phyloP scores from a whole-genome alignment of 139 green algal species.

The Chlorella vulgaris region DNA sequence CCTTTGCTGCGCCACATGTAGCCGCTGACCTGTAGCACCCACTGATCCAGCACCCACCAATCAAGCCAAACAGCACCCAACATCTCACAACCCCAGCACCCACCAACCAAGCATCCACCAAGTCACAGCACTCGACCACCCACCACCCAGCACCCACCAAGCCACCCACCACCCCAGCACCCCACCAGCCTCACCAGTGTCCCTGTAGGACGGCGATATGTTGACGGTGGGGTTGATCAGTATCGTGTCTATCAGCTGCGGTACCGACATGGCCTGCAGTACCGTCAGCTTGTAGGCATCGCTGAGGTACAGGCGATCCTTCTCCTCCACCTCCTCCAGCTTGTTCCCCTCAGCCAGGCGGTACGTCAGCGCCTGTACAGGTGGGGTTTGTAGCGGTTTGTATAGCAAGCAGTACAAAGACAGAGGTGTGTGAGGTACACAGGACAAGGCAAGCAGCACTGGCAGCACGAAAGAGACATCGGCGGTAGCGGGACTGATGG shows the following conservation, averaged over 20 bases:
- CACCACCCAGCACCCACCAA: too few species aligned
- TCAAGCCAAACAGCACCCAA: too few species aligned
- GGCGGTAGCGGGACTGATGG: too few species aligned
- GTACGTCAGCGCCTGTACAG: constrained; percentile 62
- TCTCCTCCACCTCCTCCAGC: constrained; percentile 61
- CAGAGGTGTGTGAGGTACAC: background rate
- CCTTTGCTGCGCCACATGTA: too few species aligned
- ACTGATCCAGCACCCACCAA: too few species aligned
- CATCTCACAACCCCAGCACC: too few species aligned
- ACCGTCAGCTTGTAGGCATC: constrained; percentile 88
- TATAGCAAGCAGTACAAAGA: background rate
- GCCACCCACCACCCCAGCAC: too few species aligned
- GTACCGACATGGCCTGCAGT: constrained; percentile 77
- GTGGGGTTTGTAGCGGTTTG: background rate
- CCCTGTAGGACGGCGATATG: constrained; percentile 59
- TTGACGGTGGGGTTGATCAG: constrained; percentile 90
- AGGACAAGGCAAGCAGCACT: background rate
- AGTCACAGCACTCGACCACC: too few species aligned
- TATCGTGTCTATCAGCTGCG: constrained; percentile 93
- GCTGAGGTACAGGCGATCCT: constrained; percentile 76
- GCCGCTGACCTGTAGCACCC: too few species aligned
- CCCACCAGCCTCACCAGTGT: constrained; percentile 51
- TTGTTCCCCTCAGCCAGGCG: constrained; percentile 45
- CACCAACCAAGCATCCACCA: too few species aligned
- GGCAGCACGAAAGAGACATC: too few species aligned